Percentiles rank a stretch among this genome's conserved stretches.
Conservation (phyloP, 2,329 filamentous ascomycete genomes). For the Pezicula neosporulosa region DNA sequence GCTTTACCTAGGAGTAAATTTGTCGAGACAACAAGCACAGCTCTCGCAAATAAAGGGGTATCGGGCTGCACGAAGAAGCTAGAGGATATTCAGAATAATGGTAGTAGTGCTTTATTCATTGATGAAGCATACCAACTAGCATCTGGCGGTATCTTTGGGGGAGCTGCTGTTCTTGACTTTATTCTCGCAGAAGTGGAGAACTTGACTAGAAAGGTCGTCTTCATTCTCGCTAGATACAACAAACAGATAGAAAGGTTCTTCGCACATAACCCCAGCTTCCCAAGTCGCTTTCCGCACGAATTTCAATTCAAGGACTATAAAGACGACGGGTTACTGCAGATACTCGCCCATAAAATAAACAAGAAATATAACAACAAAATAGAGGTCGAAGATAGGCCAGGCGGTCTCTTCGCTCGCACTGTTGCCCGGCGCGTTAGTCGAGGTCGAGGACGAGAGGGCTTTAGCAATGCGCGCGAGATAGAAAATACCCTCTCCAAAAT, state of each 20-base stretch:
- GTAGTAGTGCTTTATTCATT: slow-evolving; percentile 56
- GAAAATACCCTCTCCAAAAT: slow-evolving; percentile 57
- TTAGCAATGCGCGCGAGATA: slow-evolving; percentile 66
- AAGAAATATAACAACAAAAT: slow-evolving; percentile 50
- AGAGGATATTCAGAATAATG: slow-evolving; percentile 58
- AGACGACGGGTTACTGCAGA: slow-evolving; percentile 57
- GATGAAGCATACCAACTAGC: slow-evolving; percentile 68
- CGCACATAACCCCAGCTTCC: slow-evolving; percentile 34
- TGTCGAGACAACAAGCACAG: slow-evolving; percentile 53
- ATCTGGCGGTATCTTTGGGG: slow-evolving; percentile 59
- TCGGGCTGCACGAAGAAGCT: slow-evolving; percentile 50
- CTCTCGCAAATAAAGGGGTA: slow-evolving; percentile 59
- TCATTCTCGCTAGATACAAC: slow-evolving; percentile 62
- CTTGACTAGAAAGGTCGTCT: slow-evolving; percentile 61
- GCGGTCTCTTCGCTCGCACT: slow-evolving; percentile 60
- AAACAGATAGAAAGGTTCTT: slow-evolving; percentile 6
- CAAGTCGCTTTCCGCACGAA: slow-evolving; percentile 68
- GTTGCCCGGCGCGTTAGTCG: slow-evolving; percentile 54
- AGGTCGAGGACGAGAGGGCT: slow-evolving; percentile 41
- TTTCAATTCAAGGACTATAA: slow-evolving; percentile 55
- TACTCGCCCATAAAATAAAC: slow-evolving; percentile 50
- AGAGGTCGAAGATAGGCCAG: slow-evolving; percentile 51
- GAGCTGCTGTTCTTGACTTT: slow-evolving; percentile 44
- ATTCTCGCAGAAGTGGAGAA: slow-evolving; percentile 62
- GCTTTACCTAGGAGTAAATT: slow-evolving; percentile 14